These are phyloP conservation scores for Russula earlei DNA, from an alignment of 768 basidiomycete genomes.

Conservation along the genomic window DNA sequence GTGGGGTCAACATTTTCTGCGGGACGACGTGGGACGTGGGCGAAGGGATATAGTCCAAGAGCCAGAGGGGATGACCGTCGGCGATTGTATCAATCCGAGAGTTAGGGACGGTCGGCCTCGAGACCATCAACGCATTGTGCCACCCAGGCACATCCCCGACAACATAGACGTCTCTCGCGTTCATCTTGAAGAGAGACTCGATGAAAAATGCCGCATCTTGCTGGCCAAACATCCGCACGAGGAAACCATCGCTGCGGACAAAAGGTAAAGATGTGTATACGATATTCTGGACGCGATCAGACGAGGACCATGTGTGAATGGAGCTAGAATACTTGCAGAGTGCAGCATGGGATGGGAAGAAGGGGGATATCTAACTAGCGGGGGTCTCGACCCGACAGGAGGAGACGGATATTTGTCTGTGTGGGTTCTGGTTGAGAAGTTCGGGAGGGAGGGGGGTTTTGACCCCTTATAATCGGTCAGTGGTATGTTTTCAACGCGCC, in stretches of 20 bases:
- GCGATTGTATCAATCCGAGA: neutral
- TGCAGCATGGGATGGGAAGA: too few relatives aligned
- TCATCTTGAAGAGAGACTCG: constrained; percentile 10
- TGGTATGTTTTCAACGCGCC: too few relatives aligned
- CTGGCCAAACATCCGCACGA: constrained; percentile 7
- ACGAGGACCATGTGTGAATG: too few relatives aligned
- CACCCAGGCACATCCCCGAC: constrained; percentile 4
- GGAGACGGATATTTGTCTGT: too few relatives aligned
- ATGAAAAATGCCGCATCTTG: constrained; percentile 9
- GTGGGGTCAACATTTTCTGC: constrained; percentile 12
- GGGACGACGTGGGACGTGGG: neutral
- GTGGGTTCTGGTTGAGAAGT: too few relatives aligned
- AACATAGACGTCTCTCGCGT: neutral
- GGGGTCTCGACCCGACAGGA: too few relatives aligned
- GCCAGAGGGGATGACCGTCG: neutral
- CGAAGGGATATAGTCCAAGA: constrained; percentile 1
- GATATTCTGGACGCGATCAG: too few relatives aligned
- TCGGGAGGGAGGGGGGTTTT: too few relatives aligned
- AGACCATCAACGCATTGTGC: constrained; percentile 2
- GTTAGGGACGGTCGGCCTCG: neutral
- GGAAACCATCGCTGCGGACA: neutral
- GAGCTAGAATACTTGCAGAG: too few relatives aligned
- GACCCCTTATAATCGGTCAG: too few relatives aligned
- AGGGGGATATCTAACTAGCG: too few relatives aligned
- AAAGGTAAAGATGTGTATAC: neutral